phyloP scores from a whole-genome alignment of 2,329 filamentous ascomycete species.

The Neofusicoccum sp. region DNA sequence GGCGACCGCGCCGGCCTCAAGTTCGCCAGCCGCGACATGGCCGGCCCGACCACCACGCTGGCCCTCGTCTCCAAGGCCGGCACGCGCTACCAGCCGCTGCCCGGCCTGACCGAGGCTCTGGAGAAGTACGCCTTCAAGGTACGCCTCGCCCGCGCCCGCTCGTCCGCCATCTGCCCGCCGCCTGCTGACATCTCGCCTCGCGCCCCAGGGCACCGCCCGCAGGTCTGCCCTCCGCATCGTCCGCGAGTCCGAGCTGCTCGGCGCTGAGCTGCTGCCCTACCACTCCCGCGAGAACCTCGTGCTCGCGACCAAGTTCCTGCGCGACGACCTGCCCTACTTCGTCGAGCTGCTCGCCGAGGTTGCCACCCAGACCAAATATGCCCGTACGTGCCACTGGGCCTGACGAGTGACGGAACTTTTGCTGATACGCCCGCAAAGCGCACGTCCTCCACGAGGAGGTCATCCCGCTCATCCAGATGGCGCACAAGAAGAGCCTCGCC shows the following conservation, averaged over 20 bases:
- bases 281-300: slow-evolving; percentile 93
- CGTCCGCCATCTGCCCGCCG: slow-evolving; percentile 5
- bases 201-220: slow-evolving; percentile 73
- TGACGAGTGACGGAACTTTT: slow-evolving; percentile 16
- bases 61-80: slow-evolving; percentile 92
- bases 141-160: slow-evolving; percentile 22
- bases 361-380: slow-evolving; percentile 82
- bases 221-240: slow-evolving; percentile 89
- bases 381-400: slow-evolving; percentile 47
- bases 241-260: slow-evolving; percentile 92
- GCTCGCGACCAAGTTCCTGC: slow-evolving; percentile 90
- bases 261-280: slow-evolving; percentile 81
- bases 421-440: slow-evolving; percentile 51
- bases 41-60: slow-evolving; percentile 85
- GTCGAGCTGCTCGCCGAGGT: slow-evolving; percentile 93
- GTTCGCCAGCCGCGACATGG: slow-evolving; percentile 84
- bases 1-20: slow-evolving; percentile 85
- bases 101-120: slow-evolving; percentile 84
- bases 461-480: slow-evolving; percentile 69
- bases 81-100: slow-evolving; percentile 85
- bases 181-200: slow-evolving; percentile 25
- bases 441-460: slow-evolving; percentile 91
- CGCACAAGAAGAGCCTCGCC: slow-evolving; percentile 69
- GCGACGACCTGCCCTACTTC: slow-evolving; percentile 95
- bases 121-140: slow-evolving; percentile 99